Percentiles rank a stretch among this genome's conserved stretches.
Conservation (phyloP, 1,284 basidiomycete species). For the Ceratobasidium sp. region DNA sequence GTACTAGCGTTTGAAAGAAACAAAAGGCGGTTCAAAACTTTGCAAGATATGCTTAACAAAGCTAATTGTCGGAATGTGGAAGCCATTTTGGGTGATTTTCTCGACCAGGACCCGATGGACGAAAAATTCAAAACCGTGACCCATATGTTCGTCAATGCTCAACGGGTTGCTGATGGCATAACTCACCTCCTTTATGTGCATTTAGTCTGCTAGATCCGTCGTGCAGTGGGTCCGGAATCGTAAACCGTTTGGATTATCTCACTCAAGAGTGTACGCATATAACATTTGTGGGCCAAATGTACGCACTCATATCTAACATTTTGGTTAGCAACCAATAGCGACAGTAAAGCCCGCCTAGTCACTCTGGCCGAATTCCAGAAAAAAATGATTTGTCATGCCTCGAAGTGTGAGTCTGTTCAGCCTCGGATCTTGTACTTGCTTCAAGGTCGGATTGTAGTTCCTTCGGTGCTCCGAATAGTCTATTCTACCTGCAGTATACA, state of each 20-base stretch:
- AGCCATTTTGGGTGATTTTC: constrained; percentile 78
- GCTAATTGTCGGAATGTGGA: constrained; percentile 81
- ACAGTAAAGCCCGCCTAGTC: constrained; percentile 70
- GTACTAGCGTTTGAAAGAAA: constrained; percentile 88
- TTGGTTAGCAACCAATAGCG: constrained; percentile 56
- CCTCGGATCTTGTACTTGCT: background rate
- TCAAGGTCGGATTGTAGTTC: constrained; percentile 54
- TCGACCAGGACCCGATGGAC: constrained; percentile 70
- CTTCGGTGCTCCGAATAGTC: constrained; percentile 71
- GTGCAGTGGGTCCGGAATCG: constrained; percentile 91
- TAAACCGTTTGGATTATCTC: constrained; percentile 87
- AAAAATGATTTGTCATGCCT: constrained; percentile 93
- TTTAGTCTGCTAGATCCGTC: constrained; percentile 87
- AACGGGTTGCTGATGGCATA: constrained; percentile 15
- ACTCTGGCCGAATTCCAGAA: constrained; percentile 88
- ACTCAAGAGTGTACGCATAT: constrained; percentile 58
- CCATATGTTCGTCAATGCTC: constrained; percentile 71
- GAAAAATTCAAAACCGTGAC: constrained; percentile 69
- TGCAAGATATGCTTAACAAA: constrained; percentile 80
- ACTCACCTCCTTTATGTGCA: background rate
- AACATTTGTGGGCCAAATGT: background rate
- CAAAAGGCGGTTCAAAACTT: constrained; percentile 75
- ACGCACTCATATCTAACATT: background rate
- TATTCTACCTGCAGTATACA: constrained; percentile 98
- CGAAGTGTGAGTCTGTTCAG: constrained; percentile 72